Percentiles rank a stretch among this genome's conserved stretches.
Conservation (phyloP, 176 grass and related monocot genomes). For the Olyra latifolia region DNA sequence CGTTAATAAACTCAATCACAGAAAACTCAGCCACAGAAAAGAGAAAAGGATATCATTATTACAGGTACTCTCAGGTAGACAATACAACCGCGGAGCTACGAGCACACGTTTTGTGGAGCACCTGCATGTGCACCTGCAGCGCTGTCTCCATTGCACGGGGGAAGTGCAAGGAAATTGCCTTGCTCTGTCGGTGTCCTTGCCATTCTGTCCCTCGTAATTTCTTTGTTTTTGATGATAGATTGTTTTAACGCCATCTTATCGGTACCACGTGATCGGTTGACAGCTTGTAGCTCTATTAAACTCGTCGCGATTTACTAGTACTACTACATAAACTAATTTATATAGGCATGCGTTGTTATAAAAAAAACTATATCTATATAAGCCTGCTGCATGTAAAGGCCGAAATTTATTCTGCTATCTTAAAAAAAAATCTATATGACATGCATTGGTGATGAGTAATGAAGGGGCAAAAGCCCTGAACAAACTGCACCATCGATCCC, state of each 20-base stretch:
- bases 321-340: background rate
- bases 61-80: too few species aligned
- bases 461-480: background rate
- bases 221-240: background rate
- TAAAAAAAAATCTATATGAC: too few species aligned
- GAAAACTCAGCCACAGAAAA: too few species aligned
- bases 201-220: background rate
- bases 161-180: slow-evolving; percentile 19
- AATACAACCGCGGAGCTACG: too few species aligned
- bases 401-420: too few species aligned
- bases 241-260: background rate
- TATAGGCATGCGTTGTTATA: too few species aligned
- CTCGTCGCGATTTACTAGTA: background rate
- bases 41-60: too few species aligned
- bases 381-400: too few species aligned
- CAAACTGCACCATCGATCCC: background rate
- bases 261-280: background rate
- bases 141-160: background rate
- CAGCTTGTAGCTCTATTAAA: background rate
- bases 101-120: background rate
- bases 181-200: background rate
- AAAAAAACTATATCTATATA: too few species aligned
- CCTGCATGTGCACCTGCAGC: background rate
- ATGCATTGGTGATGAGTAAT: background rate
- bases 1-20: too few species aligned